Evolutionary conservation across 352 stramenopile species (phyloP).

Genomic region (Globisporangium spinosum): DNA sequence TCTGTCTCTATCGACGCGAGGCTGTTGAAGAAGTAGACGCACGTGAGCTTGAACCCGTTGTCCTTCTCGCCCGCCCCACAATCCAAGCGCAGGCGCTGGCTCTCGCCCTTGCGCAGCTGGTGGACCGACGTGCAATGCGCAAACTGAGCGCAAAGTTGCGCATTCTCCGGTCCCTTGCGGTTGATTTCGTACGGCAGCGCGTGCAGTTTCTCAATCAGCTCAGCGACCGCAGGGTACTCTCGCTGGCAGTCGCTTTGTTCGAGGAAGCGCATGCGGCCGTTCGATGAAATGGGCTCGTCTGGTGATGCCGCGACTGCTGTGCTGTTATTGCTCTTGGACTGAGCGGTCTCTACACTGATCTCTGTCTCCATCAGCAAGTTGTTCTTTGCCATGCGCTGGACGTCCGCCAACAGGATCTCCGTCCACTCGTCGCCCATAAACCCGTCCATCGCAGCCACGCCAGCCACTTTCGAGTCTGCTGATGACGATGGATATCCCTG

Average conservation of each 20-base stretch:
- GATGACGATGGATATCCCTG: not conserved
- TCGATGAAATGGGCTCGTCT: not conserved
- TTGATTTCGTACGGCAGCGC: conserved; percentile 85
- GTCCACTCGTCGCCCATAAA: conserved; percentile 85
- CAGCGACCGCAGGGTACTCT: conserved; percentile 63
- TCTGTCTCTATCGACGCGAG: conserved; percentile 3
- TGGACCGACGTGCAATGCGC: conserved; percentile 57
- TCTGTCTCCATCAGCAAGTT: conserved; percentile 39
- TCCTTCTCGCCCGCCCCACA: conserved; percentile 63
- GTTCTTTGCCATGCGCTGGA: conserved; percentile 55
- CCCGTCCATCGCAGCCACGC: conserved; percentile 53
- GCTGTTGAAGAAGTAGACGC: conserved; percentile 63
- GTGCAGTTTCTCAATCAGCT: conserved; percentile 74
- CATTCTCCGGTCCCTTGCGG: conserved; percentile 36
- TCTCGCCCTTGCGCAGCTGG: conserved; percentile 34
- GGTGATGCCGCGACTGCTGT: conserved; percentile 2
- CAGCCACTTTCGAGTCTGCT: conserved; percentile 13
- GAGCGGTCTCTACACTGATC: conserved; percentile 19
- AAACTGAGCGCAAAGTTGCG: conserved; percentile 65
- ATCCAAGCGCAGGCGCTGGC: conserved; percentile 60
- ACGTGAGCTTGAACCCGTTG: conserved; percentile 78
- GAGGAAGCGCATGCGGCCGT: conserved; percentile 57
- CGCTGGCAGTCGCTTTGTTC: conserved; percentile 47
- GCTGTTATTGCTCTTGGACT: conserved; percentile 12
- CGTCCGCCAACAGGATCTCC: conserved; percentile 59